These are phyloP conservation scores for Phytophthora tubulina DNA, from an alignment of 352 stramenopile species.

Conservation along the genomic window DNA sequence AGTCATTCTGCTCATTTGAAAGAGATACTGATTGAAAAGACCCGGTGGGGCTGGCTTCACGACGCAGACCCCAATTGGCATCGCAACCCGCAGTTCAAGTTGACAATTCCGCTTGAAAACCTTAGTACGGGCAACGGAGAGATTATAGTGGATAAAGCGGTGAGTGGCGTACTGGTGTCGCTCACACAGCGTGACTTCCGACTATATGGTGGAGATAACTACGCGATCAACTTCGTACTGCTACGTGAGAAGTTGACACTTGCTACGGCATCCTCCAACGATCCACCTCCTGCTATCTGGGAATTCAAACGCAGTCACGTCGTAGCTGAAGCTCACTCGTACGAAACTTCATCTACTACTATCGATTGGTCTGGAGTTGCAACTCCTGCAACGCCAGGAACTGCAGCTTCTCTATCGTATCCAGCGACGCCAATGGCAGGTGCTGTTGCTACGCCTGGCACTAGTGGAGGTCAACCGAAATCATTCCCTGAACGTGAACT, in stretches of 20 bases:
- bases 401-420: conserved; percentile 34
- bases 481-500: conserved; percentile 83
- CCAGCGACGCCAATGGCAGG: conserved; percentile 33
- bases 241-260: conserved; percentile 70
- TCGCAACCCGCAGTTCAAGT: conserved; percentile 92
- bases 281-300: conserved; percentile 59
- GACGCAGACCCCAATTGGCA: conserved; percentile 92
- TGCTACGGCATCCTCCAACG: conserved; percentile 45
- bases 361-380: conserved; percentile 32
- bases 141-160: conserved; percentile 12
- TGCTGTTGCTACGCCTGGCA: not conserved
- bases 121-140: conserved; percentile 11
- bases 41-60: conserved; percentile 67
- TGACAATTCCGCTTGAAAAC: conserved; percentile 48
- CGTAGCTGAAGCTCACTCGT: conserved; percentile 76
- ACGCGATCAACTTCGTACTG: conserved; percentile 90
- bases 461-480: conserved; percentile 31
- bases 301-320: conserved; percentile 73
- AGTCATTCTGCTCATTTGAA: conserved; percentile 16
- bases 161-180: conserved; percentile 68
- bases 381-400: conserved; percentile 30
- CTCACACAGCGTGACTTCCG: conserved; percentile 88
- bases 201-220: conserved; percentile 85
- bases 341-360: conserved; percentile 38
- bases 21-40: conserved; percentile 62